A percentile compares a stretch with the other conserved stretches of the same genome.
These are phyloP conservation scores for Malassezia pachydermatis DNA, from an alignment of 1,284 basidiomycete genomes.

Conservation along the genomic window DNA sequence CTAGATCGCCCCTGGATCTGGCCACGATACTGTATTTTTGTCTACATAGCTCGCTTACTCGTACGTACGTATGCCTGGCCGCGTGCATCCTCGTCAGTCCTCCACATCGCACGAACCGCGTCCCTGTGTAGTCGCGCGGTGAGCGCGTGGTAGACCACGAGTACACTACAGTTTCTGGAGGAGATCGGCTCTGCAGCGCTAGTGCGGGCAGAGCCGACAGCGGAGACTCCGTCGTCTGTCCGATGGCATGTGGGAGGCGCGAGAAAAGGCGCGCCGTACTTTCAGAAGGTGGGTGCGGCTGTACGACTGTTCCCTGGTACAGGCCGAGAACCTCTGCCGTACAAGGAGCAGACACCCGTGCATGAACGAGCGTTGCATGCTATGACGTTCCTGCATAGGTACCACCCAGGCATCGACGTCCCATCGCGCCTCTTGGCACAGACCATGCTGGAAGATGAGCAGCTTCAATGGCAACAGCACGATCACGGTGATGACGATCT, in stretches of 20 bases:
- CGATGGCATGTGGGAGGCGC: constrained; percentile 9
- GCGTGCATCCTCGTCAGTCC: no score
- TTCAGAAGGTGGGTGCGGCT: not conserved
- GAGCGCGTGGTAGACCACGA: constrained; percentile 2
- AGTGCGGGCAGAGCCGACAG: not conserved
- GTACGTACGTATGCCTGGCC: no score
- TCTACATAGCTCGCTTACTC: no score
- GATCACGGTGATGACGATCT: constrained; percentile 1
- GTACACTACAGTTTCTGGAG: constrained; percentile 7
- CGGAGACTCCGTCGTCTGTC: not conserved
- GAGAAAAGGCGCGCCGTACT: not conserved
- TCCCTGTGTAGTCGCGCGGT: not conserved
- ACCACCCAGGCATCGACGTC: constrained; percentile 14
- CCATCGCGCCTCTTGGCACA: constrained; percentile 10
- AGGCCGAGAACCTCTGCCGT: not conserved
- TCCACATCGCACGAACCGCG: no score
- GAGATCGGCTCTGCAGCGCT: constrained; percentile 11
- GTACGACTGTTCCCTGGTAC: constrained; percentile 4
- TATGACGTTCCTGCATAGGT: constrained; percentile 3
- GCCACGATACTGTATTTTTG: no score
- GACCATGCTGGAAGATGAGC: constrained; percentile 10
- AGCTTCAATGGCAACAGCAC: not conserved
- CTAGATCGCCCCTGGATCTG: no score
- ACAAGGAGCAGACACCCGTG: not conserved
- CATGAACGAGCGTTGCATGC: constrained; percentile 10